phyloP scores from a whole-genome alignment of 192 early-diverging fungal genomes.

The Ambispora gerdemannii region DNA sequence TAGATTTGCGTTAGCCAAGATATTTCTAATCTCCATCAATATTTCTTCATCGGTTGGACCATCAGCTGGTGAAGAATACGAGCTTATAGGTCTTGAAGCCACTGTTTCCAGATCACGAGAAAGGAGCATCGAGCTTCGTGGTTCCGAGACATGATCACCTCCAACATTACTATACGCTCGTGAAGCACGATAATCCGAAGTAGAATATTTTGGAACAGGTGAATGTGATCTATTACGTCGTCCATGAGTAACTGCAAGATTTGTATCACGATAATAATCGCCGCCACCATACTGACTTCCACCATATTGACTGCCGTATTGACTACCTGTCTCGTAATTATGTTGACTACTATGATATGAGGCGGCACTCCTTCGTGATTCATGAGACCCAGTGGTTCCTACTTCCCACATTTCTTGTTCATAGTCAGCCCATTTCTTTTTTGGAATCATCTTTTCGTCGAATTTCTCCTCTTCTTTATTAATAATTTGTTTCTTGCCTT shows the following conservation, averaged over 20 bases:
- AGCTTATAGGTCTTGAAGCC: constrained; percentile 8
- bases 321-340: constrained; percentile 1
- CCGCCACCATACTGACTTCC: constrained; percentile 27
- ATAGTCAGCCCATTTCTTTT: constrained; percentile 85
- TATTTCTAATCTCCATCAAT: constrained; percentile 63
- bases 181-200: constrained; percentile 11
- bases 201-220: constrained; percentile 9
- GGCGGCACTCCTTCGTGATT: constrained; percentile 36
- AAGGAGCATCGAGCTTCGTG: constrained; percentile 22
- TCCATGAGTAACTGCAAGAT: constrained; percentile 15
- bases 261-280: constrained; percentile 33
- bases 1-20: constrained; percentile 83
- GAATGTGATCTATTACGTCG: constrained; percentile 14
- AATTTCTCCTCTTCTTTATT: constrained; percentile 75
- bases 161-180: constrained; percentile 16
- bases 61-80: constrained; percentile 20
- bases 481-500: constrained; percentile 56
- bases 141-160: constrained; percentile 22
- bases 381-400: constrained; percentile 50
- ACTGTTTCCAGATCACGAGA: too few species aligned
- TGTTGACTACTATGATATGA: constrained; percentile 35
- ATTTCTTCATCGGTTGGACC: constrained; percentile 69
- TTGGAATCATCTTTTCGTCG: constrained; percentile 80
- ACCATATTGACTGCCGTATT: constrained; percentile 6
- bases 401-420: constrained; percentile 77